Evolutionary conservation across 805 yeast genomes (phyloP).

Genomic region (Candida qinlingensis): DNA sequence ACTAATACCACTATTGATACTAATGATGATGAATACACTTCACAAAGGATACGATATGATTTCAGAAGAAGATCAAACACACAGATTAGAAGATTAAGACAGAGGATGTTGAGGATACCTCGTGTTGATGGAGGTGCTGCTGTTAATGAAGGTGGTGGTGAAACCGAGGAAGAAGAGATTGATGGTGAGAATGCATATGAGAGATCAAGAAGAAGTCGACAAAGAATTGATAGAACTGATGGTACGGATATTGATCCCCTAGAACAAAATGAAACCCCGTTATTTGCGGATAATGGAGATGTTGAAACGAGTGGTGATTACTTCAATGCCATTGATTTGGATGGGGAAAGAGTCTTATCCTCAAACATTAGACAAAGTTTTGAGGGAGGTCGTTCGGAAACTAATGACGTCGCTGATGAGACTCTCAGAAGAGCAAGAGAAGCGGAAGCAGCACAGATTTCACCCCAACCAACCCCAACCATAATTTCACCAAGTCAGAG

Average conservation of each 20-base stretch:
- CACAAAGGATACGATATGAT: constrained; percentile 1
- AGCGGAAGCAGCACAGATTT: background rate
- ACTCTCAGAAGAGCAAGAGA: background rate
- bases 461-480: too few species aligned
- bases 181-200: background rate
- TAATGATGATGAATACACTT: background rate
- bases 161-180: background rate
- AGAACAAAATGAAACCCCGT: background rate
- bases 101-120: background rate
- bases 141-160: background rate
- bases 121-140: background rate
- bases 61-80: background rate
- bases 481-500: too few species aligned
- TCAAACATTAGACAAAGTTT: background rate
- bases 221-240: background rate
- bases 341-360: constrained; percentile 1
- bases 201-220: background rate
- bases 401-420: background rate
- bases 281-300: background rate
- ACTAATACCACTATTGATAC: background rate
- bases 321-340: constrained; percentile 1
- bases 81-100: background rate
- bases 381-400: background rate
- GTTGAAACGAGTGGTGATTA: background rate
- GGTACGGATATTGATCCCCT: background rate